Conservation (phyloP, 495 filamentous ascomycete species). For the Cairneyella variabilis region DNA sequence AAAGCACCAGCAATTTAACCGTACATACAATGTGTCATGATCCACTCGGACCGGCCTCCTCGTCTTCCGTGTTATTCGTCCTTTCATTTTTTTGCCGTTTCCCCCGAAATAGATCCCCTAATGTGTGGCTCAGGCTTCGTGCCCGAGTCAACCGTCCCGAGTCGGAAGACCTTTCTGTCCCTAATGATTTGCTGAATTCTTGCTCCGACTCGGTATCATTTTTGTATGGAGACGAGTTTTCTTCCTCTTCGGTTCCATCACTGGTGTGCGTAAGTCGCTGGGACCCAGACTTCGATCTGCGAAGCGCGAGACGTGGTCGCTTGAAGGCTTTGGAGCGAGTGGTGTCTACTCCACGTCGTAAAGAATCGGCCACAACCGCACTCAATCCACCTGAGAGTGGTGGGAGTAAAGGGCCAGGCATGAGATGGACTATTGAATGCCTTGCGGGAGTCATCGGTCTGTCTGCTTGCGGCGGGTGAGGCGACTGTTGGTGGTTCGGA, state of each 20-base stretch:
- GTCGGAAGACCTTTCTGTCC: background rate
- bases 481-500: slow-evolving; percentile 18
- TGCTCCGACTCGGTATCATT: too few species aligned
- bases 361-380: slow-evolving; percentile 58
- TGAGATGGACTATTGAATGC: slow-evolving; percentile 26
- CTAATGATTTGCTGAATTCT: slow-evolving; percentile 18
- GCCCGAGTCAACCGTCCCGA: slow-evolving; percentile 33
- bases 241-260: slow-evolving; percentile 13
- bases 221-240: too few species aligned
- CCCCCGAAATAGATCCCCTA: slow-evolving; percentile 39
- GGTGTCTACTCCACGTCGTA: slow-evolving; percentile 46
- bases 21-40: slow-evolving; percentile 16
- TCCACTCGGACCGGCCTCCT: slow-evolving; percentile 24
- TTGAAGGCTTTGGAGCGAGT: slow-evolving; percentile 9
- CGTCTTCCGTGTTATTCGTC: slow-evolving; percentile 6
- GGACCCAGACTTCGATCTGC: slow-evolving; percentile 22
- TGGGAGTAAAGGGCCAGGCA: slow-evolving; percentile 44
- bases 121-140: slow-evolving; percentile 44
- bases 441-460: slow-evolving; percentile 21
- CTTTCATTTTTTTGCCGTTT: slow-evolving; percentile 14
- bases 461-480: slow-evolving; percentile 18
- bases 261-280: slow-evolving; percentile 11
- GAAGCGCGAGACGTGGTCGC: slow-evolving; percentile 6
- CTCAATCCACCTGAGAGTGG: slow-evolving; percentile 53
- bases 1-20: too few species aligned